Evolutionary conservation across 352 stramenopile genomes (phyloP).

Genomic region (Pythium brachiatum): DNA sequence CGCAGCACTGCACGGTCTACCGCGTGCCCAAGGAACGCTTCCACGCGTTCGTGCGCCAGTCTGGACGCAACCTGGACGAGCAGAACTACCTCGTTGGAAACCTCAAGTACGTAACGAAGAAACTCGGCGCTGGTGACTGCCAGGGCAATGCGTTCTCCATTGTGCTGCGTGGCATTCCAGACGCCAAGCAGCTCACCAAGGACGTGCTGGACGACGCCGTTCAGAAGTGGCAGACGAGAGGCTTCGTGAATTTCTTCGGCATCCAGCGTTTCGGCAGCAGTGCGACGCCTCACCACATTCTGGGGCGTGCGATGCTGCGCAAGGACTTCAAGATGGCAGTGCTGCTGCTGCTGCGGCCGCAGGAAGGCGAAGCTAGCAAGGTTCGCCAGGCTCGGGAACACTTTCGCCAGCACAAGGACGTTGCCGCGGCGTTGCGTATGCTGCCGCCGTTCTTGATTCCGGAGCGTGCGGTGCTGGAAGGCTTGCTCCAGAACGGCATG

Average conservation of each 20-base stretch:
- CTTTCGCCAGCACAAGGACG: constrained; percentile 83
- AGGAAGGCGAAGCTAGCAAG: constrained; percentile 82
- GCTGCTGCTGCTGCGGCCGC: constrained; percentile 88
- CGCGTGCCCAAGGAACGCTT: constrained; percentile 64
- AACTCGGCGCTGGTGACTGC: constrained; percentile 87
- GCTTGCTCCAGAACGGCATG: constrained; percentile 67
- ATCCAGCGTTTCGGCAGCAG: constrained; percentile 93
- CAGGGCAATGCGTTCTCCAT: constrained; percentile 93
- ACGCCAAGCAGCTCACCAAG: constrained; percentile 44
- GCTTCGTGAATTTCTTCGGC: constrained; percentile 98
- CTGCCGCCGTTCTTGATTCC: constrained; percentile 68
- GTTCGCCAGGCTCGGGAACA: constrained; percentile 73
- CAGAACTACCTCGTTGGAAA: constrained; percentile 89
- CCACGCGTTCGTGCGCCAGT: constrained; percentile 37
- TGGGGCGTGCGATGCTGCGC: constrained; percentile 91
- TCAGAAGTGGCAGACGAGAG: constrained; percentile 46
- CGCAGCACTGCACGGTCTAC: constrained; percentile 93
- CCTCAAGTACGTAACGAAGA: constrained; percentile 86
- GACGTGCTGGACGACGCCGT: constrained; percentile 38
- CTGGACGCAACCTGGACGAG: constrained; percentile 49
- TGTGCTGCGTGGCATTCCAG: constrained; percentile 87
- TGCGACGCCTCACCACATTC: constrained; percentile 72
- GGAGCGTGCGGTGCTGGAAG: constrained; percentile 72
- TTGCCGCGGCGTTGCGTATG: constrained; percentile 71
- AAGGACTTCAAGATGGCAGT: constrained; percentile 93